Evolutionary conservation across 495 filamentous ascomycete species (phyloP), one percentile per base, ranked within the genome.

Genomic region (Hypomontagnella monticulosa): DNA sequence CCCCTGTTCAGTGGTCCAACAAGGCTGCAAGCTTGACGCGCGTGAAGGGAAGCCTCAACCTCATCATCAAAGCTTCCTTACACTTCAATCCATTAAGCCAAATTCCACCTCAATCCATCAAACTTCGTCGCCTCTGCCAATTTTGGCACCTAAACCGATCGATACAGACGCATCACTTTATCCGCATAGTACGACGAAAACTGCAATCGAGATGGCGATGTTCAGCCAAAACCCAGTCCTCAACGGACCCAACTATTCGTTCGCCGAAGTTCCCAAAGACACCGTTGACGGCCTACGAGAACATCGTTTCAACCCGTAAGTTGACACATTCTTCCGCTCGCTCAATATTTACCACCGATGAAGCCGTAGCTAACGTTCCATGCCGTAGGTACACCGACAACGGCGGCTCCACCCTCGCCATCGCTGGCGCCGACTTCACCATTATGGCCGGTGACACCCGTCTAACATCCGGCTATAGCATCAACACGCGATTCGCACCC

Each of bases 381-480:
- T 56, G 43, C 56, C 76, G n/a, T 73, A 96, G 91, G 66, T 99
- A 99, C 73, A 93, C 95, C 67, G 95, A 99, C 80, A 99, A 99
- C 73, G 95, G 95, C 64, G 95, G 95, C 68, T 96, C 92, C 50
- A 97, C 95, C 27, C 87, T 99, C 58, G 95, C 95, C 72, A 98
- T 99, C 76, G 88, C 91, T 33, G 95, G 95, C 68, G 87, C 88
- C 73, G 90, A 95, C 80, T 99, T 98, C 83, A 84, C 93, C 56
- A 93, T 99, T 77, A 84, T 99, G 73, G 95, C 95, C 42, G 95
- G 95, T 76, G 95, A 99, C 80, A 99, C 95, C 57, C 91, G 95
- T 67, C 89, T 91, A 57, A 97, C 94, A 42, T 88, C 89, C 38
- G 95, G 95, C 74, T 99, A 98, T 87, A 98, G 90, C 83, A 99